A percentile compares a stretch with the other conserved stretches of the same genome.
phyloP scores from a whole-genome alignment of 345 rosid genomes.

The Hibiscus mutabilis region DNA sequence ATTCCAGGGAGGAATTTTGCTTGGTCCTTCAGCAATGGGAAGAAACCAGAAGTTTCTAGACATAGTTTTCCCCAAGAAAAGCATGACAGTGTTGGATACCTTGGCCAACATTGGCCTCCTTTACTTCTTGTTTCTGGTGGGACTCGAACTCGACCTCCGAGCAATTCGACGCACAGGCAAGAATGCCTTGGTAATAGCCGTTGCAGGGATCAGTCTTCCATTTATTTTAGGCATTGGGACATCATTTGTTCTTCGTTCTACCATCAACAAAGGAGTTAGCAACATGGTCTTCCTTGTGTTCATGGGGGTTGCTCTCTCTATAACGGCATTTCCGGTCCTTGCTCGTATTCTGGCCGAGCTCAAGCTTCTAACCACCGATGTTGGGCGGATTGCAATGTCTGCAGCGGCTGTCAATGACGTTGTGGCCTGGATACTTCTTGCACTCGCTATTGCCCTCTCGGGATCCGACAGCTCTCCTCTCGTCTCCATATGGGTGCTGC shows the following conservation, averaged over 20 bases:
- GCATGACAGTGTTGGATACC: constrained; percentile 74
- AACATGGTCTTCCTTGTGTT: constrained; percentile 54
- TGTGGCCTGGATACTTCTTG: constrained; percentile 78
- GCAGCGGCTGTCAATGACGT: constrained; percentile 80
- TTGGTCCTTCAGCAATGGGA: constrained; percentile 83
- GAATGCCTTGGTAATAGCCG: constrained; percentile 49
- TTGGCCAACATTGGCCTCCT: constrained; percentile 69
- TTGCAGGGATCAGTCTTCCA: constrained; percentile 62
- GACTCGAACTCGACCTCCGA: constrained; percentile 64
- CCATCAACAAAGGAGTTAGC: constrained; percentile 41
- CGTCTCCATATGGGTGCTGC: constrained; percentile 61
- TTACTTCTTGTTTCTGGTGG: constrained; percentile 73
- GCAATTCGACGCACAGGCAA: constrained; percentile 59
- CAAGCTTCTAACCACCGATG: constrained; percentile 71
- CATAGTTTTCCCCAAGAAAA: constrained; percentile 40
- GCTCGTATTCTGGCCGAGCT: constrained; percentile 86
- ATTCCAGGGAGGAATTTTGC: constrained; percentile 68
- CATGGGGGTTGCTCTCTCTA: constrained; percentile 83
- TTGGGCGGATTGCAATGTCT: constrained; percentile 72
- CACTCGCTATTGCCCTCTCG: constrained; percentile 67
- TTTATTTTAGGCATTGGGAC: constrained; percentile 62
- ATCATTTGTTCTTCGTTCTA: constrained; percentile 44
- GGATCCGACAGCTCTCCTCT: constrained; percentile 48
- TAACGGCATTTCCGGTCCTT: constrained; percentile 77
- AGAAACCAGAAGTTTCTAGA: constrained; percentile 41